These are phyloP conservation scores for Daldinia concentrica DNA, from an alignment of 495 filamentous ascomycete genomes.

Conservation along the genomic window DNA sequence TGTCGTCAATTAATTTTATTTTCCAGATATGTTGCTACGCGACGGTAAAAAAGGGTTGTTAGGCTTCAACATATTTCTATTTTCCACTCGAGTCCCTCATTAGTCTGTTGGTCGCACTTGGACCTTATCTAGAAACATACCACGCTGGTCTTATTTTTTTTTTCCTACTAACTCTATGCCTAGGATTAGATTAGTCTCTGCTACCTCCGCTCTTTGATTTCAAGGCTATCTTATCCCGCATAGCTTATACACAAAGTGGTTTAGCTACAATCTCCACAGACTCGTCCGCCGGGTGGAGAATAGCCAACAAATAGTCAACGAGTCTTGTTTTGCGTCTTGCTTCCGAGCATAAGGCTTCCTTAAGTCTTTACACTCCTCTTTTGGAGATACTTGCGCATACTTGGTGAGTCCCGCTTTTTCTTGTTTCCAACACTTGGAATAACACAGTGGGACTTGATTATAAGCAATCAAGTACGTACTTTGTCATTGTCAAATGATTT, in stretches of 20 bases:
- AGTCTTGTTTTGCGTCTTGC: conserved; percentile 3
- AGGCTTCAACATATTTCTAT: conserved; percentile 7
- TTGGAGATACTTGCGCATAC: background rate
- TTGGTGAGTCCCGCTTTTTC: conserved; percentile 11
- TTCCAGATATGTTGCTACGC: background rate
- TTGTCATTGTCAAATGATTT: background rate
- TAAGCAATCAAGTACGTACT: conserved; percentile 1
- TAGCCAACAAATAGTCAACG: background rate
- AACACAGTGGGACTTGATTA: background rate
- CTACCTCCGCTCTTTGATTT: conserved; percentile 21
- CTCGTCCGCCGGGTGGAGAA: background rate
- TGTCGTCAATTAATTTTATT: conserved; percentile 30
- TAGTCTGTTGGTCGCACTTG: conserved; percentile 18
- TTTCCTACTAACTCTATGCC: conserved; percentile 21
- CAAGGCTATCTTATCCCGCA: conserved; percentile 8
- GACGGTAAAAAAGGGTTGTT: background rate
- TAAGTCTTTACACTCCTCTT: conserved; percentile 1
- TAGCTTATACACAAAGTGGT: conserved; percentile 1
- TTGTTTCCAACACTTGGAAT: background rate
- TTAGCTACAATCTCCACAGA: background rate
- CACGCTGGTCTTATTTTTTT: background rate
- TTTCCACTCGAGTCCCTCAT: background rate
- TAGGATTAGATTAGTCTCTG: conserved; percentile 15
- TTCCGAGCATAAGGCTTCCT: background rate
- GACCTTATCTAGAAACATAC: conserved; percentile 11